Evolutionary conservation across 2,329 filamentous ascomycete genomes (phyloP).

Genomic region (Alternaria sp.): DNA sequence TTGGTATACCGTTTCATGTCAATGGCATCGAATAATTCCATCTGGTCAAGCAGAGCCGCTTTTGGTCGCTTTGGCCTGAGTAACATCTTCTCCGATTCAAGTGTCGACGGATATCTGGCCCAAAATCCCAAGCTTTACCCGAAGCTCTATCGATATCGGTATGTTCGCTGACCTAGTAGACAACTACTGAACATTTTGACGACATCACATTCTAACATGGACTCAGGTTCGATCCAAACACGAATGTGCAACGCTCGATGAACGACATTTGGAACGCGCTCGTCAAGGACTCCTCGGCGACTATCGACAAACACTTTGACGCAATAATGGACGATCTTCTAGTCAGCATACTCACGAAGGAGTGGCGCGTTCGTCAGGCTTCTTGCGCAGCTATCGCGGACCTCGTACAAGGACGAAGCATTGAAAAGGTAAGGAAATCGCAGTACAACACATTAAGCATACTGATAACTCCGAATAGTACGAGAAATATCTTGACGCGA

Average conservation of each 20-base stretch:
- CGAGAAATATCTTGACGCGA: constrained; percentile 80
- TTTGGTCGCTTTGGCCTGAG: constrained; percentile 94
- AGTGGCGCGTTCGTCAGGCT: constrained; percentile 93
- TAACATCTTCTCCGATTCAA: constrained; percentile 86
- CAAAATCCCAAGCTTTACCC: constrained; percentile 94
- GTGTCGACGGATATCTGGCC: constrained; percentile 67
- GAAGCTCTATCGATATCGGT: constrained; percentile 87
- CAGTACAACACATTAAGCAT: neutral
- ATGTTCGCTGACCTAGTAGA: constrained; percentile 1
- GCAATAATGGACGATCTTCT: constrained; percentile 87
- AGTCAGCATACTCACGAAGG: constrained; percentile 82
- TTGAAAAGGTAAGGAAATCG: constrained; percentile 48
- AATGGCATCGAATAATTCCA: constrained; percentile 90
- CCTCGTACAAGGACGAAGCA: constrained; percentile 78
- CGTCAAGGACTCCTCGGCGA: constrained; percentile 83
- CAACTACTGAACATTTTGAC: neutral
- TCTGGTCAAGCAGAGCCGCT: constrained; percentile 95
- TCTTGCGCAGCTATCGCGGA: constrained; percentile 90
- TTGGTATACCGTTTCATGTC: constrained; percentile 99
- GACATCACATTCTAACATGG: constrained; percentile 18
- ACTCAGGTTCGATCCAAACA: constrained; percentile 80
- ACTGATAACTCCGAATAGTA: constrained; percentile 60
- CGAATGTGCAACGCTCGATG: constrained; percentile 93
- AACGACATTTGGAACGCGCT: constrained; percentile 96
- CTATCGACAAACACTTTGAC: constrained; percentile 82